These are phyloP conservation scores for Backusella sp. DNA, from an alignment of 192 early-diverging fungal species.

Conservation along the genomic window DNA sequence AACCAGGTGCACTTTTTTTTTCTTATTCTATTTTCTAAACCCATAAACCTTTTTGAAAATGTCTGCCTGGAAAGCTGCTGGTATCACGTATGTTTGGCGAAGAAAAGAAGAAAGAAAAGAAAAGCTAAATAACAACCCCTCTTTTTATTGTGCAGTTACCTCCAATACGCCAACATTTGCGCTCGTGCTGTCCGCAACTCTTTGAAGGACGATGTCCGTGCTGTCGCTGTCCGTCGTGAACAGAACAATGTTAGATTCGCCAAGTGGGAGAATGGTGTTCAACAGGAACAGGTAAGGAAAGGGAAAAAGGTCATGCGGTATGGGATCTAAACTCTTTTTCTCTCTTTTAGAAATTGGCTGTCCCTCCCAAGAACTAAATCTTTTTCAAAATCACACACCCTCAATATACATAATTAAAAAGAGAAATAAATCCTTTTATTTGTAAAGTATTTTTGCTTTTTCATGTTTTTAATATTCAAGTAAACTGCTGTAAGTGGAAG, in stretches of 20 bases:
- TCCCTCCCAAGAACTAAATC: conserved; percentile 19
- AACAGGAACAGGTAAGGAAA: conserved; percentile 65
- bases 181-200: conserved; percentile 79
- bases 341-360: conserved; percentile 23
- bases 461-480: conserved; percentile 8
- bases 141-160: conserved; percentile 58
- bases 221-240: conserved; percentile 69
- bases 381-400: not conserved
- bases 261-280: conserved; percentile 82
- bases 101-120: not conserved
- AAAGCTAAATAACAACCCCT: not conserved
- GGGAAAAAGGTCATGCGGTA: not conserved
- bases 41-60: conserved; percentile 26
- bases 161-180: conserved; percentile 82
- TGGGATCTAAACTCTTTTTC: conserved; percentile 6
- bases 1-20: not conserved
- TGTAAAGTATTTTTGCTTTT: not conserved
- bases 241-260: conserved; percentile 72
- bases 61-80: conserved; percentile 54
- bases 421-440: conserved; percentile 13
- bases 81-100: conserved; percentile 39
- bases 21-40: conserved; percentile 6
- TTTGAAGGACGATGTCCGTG: conserved; percentile 75
- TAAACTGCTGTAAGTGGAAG: conserved; percentile 17
- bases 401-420: conserved; percentile 6